A percentile compares a stretch with the other conserved stretches of the same genome.
phyloP scores from a whole-genome alignment of 2,329 filamentous ascomycete species.

The Endothia cerciana region DNA sequence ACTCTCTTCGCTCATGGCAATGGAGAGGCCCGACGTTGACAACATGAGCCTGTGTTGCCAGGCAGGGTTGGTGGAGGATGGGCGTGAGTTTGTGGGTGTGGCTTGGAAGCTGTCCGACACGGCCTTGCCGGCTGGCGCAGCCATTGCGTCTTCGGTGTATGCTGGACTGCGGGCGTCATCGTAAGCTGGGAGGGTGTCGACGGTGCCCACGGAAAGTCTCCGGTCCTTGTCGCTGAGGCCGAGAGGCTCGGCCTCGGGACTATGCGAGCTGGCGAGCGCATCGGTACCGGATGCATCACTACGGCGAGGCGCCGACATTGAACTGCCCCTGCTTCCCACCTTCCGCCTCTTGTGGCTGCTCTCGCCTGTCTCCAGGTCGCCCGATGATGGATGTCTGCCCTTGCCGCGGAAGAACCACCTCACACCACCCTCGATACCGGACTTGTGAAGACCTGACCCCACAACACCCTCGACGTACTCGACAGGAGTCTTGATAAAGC shows the following conservation, averaged over 20 bases:
- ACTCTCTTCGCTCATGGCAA: slow-evolving; percentile 89
- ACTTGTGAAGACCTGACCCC: slow-evolving; percentile 79
- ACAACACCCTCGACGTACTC: slow-evolving; percentile 91
- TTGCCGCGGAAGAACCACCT: slow-evolving; percentile 75
- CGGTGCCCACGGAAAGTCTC: slow-evolving; percentile 67
- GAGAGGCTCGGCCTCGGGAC: slow-evolving; percentile 31
- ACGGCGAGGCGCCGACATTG: slow-evolving; percentile 34
- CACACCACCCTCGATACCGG: slow-evolving; percentile 85
- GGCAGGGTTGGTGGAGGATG: slow-evolving; percentile 37
- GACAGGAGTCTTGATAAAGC: slow-evolving; percentile 79
- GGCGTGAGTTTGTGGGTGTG: slow-evolving; percentile 36
- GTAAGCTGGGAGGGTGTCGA: slow-evolving; percentile 82
- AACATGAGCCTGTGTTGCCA: slow-evolving; percentile 88
- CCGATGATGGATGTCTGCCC: slow-evolving; percentile 54
- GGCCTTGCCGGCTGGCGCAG: slow-evolving; percentile 17
- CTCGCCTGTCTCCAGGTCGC: slow-evolving; percentile 51
- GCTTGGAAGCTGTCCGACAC: slow-evolving; percentile 34
- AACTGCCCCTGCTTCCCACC: slow-evolving; percentile 50
- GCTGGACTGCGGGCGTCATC: slow-evolving; percentile 76
- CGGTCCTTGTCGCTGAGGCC: slow-evolving; percentile 44
- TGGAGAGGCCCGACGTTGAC: slow-evolving; percentile 86
- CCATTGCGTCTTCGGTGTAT: slow-evolving; percentile 63
- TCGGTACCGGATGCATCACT: slow-evolving; percentile 31
- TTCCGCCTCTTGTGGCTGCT: slow-evolving; percentile 63
- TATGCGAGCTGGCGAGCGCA: slow-evolving; percentile 29